A percentile compares a stretch with the other conserved stretches of the same genome.
Conservation (phyloP, 164 flowering plant species). For the Vitis rotundifolia region DNA sequence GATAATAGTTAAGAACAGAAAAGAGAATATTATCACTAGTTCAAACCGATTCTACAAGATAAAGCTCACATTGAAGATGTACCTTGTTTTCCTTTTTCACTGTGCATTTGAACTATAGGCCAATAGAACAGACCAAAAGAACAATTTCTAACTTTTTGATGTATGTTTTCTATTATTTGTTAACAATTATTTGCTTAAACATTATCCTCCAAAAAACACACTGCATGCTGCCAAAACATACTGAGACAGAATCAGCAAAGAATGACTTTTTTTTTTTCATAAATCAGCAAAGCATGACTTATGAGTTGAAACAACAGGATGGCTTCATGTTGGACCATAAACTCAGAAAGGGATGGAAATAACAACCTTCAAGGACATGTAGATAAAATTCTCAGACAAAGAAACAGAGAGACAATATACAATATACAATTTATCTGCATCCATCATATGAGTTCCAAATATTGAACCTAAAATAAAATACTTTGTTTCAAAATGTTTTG, state of each 20-base stretch:
- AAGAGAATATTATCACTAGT: neutral
- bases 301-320: neutral
- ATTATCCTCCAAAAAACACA: neutral
- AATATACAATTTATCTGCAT: too few relatives aligned
- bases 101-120: neutral
- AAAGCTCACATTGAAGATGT: neutral
- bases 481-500: too few relatives aligned
- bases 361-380: neutral
- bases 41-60: neutral
- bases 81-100: neutral
- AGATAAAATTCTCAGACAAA: neutral
- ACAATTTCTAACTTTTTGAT: neutral
- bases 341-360: neutral
- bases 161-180: neutral
- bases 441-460: too few relatives aligned
- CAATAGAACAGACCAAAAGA: neutral
- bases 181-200: neutral
- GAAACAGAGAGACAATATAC: too few relatives aligned
- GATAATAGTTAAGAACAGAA: neutral
- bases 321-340: neutral
- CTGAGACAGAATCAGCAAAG: neutral
- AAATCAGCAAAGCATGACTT: neutral
- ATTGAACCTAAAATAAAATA: too few relatives aligned
- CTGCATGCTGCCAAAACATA: neutral
- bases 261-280: neutral